These are phyloP conservation scores for Didymella glomerata DNA, from an alignment of 2,329 filamentous ascomycete species.

Conservation along the genomic window DNA sequence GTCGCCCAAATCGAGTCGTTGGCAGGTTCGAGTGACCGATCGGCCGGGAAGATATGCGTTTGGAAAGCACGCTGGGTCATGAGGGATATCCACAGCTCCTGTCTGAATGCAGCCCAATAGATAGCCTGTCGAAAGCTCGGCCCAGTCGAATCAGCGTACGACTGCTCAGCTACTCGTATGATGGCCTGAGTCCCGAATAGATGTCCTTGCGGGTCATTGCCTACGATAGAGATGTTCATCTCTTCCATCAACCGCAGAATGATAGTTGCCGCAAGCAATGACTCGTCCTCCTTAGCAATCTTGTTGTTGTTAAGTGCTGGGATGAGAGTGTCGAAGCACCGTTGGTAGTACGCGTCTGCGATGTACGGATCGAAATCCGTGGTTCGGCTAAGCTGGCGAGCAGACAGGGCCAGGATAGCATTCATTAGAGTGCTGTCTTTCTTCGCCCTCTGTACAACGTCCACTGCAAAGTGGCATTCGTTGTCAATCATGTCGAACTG, in stretches of 20 bases:
- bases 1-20: slow-evolving; percentile 55
- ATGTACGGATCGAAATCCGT: slow-evolving; percentile 52
- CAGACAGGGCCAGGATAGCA: slow-evolving; percentile 54
- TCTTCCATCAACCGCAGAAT: slow-evolving; percentile 54
- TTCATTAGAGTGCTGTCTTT: slow-evolving; percentile 54
- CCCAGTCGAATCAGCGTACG: slow-evolving; percentile 43
- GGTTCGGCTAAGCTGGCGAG: slow-evolving; percentile 54
- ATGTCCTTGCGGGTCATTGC: slow-evolving; percentile 50
- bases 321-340: slow-evolving; percentile 53
- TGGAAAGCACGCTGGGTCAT: slow-evolving; percentile 50
- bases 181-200: slow-evolving; percentile 51
- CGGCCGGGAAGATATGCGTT: slow-evolving; percentile 49
- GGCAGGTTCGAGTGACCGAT: slow-evolving; percentile 52
- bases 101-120: slow-evolving; percentile 51
- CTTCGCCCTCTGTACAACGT: slow-evolving; percentile 49
- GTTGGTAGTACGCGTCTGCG: slow-evolving; percentile 54
- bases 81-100: slow-evolving; percentile 50
- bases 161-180: slow-evolving; percentile 46
- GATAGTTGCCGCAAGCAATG: slow-evolving; percentile 53
- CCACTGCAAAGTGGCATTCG: slow-evolving; percentile 44
- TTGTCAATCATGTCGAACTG: slow-evolving; percentile 51
- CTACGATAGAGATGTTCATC: slow-evolving; percentile 52
- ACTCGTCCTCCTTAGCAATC: slow-evolving; percentile 52
- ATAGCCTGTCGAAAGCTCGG: slow-evolving; percentile 48
- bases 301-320: slow-evolving; percentile 52